phyloP scores from a whole-genome alignment of 2,329 filamentous ascomycete genomes.

The Aureobasidium sp. region DNA sequence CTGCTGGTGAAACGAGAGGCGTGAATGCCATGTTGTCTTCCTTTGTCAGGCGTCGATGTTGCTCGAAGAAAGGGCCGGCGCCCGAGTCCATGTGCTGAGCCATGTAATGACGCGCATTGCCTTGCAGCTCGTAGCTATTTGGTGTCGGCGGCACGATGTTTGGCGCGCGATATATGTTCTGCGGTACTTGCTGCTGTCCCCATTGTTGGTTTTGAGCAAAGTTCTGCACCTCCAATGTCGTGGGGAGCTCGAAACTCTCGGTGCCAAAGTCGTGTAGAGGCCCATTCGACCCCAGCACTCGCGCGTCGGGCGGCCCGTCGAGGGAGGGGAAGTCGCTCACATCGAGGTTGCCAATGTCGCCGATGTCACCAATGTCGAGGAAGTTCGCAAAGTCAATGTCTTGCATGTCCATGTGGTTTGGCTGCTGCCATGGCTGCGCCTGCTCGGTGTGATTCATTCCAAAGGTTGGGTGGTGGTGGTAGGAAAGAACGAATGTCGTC shows the following conservation, averaged over 20 bases:
- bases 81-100: constrained; percentile 42
- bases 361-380: constrained; percentile 34
- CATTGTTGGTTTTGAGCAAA: constrained; percentile 15
- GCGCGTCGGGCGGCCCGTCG: constrained; percentile 11
- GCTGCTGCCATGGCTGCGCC: constrained; percentile 30
- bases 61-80: constrained; percentile 56
- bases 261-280: constrained; percentile 25
- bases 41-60: constrained; percentile 42
- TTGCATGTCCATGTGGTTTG: constrained; percentile 34
- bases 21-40: constrained; percentile 71
- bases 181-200: constrained; percentile 28
- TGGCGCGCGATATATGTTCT: constrained; percentile 27
- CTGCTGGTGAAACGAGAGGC: constrained; percentile 73
- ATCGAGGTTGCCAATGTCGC: constrained; percentile 32
- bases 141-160: constrained; percentile 64
- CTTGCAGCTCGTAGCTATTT: constrained; percentile 67
- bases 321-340: constrained; percentile 20
- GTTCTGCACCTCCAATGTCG: constrained; percentile 8
- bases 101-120: constrained; percentile 48
- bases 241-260: constrained; percentile 19
- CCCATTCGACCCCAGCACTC: constrained; percentile 13
- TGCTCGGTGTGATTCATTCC: constrained; percentile 21
- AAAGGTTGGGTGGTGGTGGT: background rate
- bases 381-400: constrained; percentile 35
- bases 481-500: background rate